phyloP scores from a whole-genome alignment of 129 eudicot genomes.

The Chrysanthemum makinoi region DNA sequence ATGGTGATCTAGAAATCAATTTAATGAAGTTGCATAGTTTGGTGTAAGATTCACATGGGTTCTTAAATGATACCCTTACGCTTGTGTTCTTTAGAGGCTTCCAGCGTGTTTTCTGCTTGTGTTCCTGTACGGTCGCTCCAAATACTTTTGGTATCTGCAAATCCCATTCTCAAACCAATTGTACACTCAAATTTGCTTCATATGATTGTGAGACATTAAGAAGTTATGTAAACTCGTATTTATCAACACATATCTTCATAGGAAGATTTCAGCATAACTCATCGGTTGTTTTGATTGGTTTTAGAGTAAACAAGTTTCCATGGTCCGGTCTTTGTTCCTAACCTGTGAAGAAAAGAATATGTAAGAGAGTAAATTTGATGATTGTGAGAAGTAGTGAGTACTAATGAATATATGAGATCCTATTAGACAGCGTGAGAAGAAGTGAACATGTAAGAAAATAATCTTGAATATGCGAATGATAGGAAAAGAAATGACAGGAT shows the following conservation, averaged over 20 bases:
- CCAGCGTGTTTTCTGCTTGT: neutral
- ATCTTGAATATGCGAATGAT: no score
- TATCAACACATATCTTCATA: neutral
- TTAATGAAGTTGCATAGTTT: neutral
- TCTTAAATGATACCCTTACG: neutral
- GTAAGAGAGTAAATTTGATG: neutral
- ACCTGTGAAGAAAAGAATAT: slow-evolving; percentile 16
- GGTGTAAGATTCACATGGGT: neutral
- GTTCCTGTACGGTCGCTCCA: slow-evolving; percentile 17
- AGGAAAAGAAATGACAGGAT: no score
- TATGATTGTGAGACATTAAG: slow-evolving; percentile 3
- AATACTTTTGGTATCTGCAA: slow-evolving; percentile 19
- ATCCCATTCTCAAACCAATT: slow-evolving; percentile 13
- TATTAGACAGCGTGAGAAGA: no score
- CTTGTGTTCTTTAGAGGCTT: neutral
- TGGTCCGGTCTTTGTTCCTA: slow-evolving; percentile 74
- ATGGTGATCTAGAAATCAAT: neutral
- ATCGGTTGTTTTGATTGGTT: slow-evolving; percentile 37
- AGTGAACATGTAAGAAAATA: no score
- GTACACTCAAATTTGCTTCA: slow-evolving; percentile 11
- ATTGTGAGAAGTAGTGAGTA: no score
- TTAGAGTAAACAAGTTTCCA: slow-evolving; percentile 68
- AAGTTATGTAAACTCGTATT: neutral
- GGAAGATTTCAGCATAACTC: slow-evolving; percentile 14
- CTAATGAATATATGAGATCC: no score